These are phyloP conservation scores for Diplogelasinospora grovesii DNA, from an alignment of 495 filamentous ascomycete species.

Conservation along the genomic window DNA sequence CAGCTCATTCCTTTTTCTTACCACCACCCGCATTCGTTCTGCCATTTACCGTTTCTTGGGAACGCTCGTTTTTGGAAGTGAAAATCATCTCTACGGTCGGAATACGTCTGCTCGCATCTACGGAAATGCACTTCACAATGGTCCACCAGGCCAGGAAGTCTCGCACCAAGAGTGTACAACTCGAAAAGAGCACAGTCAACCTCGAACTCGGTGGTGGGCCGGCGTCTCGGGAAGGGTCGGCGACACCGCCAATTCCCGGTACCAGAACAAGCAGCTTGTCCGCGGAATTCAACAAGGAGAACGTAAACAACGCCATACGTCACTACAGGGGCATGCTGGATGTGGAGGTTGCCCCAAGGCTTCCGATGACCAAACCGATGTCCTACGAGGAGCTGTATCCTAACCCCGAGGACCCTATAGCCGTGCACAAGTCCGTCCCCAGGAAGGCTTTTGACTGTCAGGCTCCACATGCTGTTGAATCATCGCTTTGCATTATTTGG, in stretches of 20 bases:
- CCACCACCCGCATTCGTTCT: slow-evolving; percentile 17
- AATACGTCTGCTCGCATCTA: slow-evolving; percentile 27
- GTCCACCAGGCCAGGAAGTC: slow-evolving; percentile 34
- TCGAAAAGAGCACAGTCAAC: slow-evolving; percentile 31
- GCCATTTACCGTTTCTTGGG: slow-evolving; percentile 33
- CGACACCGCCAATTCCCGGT: slow-evolving; percentile 18
- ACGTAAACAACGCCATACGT: slow-evolving; percentile 20
- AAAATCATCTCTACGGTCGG: slow-evolving; percentile 27
- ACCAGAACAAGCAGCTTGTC: slow-evolving; percentile 31
- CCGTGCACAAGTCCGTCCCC: slow-evolving; percentile 3
- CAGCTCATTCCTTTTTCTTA: slow-evolving; percentile 14
- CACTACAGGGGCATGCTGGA: slow-evolving; percentile 45
- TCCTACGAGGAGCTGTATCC: slow-evolving; percentile 43
- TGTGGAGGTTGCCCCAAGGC: slow-evolving; percentile 39
- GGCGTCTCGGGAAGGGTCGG: slow-evolving; percentile 15
- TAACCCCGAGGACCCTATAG: slow-evolving; percentile 14
- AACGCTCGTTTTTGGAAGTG: slow-evolving; percentile 22
- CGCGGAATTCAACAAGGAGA: slow-evolving; percentile 23
- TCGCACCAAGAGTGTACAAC: slow-evolving; percentile 40
- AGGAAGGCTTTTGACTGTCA: slow-evolving; percentile 25
- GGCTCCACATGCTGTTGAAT: slow-evolving; percentile 19
- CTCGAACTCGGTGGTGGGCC: slow-evolving; percentile 15
- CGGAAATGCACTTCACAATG: slow-evolving; percentile 38
- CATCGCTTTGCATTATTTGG: background rate
- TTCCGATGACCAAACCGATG: slow-evolving; percentile 38